Base-by-base conservation (phyloP, 2,329 filamentous ascomycete genomes). In the Chalaropsis thielavioides region DNA sequence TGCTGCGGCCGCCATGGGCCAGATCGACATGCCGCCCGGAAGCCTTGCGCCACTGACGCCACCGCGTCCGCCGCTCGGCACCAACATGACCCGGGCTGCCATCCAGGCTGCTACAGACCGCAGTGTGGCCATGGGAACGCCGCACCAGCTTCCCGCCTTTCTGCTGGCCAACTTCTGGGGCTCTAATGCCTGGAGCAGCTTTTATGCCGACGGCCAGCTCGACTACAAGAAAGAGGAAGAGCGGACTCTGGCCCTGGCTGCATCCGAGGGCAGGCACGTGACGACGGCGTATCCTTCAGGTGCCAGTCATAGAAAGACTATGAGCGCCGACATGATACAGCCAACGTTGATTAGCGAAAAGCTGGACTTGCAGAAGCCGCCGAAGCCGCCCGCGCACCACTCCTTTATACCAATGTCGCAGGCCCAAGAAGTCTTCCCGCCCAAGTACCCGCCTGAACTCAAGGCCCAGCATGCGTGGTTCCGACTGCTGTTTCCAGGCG, bases 101-200 rank as follows among this genome's bases (percentile, higher is more conserved):
- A 88, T 96, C 27, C 80, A 90, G 31, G 83, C 92, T 17, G 90
- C 87, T 70, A 87, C 86, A 62, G 91, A 96, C 71, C 83, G 87
- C 67, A 84, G 84, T 1, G 79, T 90, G 65, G 81, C 81, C 2
- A 74, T 84, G 19, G 84, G 85, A n/a, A 83, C 79, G 59, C 41
- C 63, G 31, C 83, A 87, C 51, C 83, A 83, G 24, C 84, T 96
- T 75, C 90, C 92, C 0, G 89, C 88, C 61, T 90, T 90, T 15
- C 85, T 96, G 68, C 83, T 96, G 78, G 92, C 92, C 40, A 97
- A 97, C 72, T 82, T 95, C 65, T 97, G 92, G 92, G 92, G 92
- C 61, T 95, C 86, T 71, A 88, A 85, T 65, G 86, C 91, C 59
- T 96, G 91, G 89, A 75, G 72, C 54, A 70, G 72, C 0, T 70